Conservation (phyloP, 495 filamentous ascomycete genomes). For the Neurospora sp. region DNA sequence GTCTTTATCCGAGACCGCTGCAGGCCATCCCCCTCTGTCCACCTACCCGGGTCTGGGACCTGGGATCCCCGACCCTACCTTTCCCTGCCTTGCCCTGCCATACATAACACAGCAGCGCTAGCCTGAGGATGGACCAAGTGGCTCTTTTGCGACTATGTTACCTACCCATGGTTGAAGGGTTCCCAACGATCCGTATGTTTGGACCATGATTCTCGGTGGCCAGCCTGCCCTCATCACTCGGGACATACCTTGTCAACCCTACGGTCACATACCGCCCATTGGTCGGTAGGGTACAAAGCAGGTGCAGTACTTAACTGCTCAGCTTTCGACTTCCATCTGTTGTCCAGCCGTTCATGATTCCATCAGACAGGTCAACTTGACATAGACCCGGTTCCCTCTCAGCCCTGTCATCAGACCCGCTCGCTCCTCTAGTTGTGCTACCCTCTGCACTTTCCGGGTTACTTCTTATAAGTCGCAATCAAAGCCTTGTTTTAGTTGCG, state of each 20-base stretch:
- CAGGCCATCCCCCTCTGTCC: background rate
- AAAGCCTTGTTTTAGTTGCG: background rate
- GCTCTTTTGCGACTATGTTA: background rate
- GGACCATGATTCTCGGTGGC: background rate
- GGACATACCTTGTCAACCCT: background rate
- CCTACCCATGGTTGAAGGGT: background rate
- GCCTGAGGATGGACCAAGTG: background rate
- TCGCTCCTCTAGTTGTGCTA: background rate
- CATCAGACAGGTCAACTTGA: background rate
- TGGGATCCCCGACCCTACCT: background rate
- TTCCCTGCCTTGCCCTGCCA: background rate
- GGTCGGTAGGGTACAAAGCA: background rate
- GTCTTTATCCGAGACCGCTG: background rate
- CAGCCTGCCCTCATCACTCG: background rate
- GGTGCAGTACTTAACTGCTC: background rate
- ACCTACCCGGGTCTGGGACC: background rate
- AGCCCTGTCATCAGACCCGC: background rate
- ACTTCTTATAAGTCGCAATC: background rate
- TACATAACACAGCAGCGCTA: background rate
- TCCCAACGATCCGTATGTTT: background rate
- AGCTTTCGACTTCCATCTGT: background rate
- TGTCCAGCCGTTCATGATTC: background rate
- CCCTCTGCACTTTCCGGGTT: background rate
- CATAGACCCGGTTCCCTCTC: background rate
- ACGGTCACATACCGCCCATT: background rate